phyloP scores from a whole-genome alignment of 768 basidiomycete genomes.

The Pluteus cervinus region DNA sequence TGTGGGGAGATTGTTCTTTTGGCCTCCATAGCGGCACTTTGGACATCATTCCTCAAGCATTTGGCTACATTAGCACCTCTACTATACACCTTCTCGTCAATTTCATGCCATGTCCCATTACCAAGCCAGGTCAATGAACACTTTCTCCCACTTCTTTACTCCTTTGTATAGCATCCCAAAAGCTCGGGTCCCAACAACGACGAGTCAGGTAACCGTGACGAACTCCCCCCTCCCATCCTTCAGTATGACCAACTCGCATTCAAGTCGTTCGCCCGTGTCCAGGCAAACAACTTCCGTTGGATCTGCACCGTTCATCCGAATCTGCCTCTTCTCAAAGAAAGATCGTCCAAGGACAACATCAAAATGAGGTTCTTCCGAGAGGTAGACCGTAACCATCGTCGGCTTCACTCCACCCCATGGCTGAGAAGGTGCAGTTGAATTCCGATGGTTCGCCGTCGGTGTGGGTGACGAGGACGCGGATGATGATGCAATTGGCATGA shows the following conservation, averaged over 20 bases:
- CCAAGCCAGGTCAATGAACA: too few species aligned
- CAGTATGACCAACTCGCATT: slow-evolving; percentile 87
- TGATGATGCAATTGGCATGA: slow-evolving; percentile 37
- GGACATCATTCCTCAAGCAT: too few species aligned
- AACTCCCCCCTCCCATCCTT: slow-evolving; percentile 89
- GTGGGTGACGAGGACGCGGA: slow-evolving; percentile 13
- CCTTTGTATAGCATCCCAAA: neutral
- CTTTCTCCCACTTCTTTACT: too few species aligned
- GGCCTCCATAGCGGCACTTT: too few species aligned
- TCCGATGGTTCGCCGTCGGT: too few species aligned
- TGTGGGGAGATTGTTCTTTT: too few species aligned
- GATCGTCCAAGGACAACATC: slow-evolving; percentile 89
- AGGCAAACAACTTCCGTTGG: slow-evolving; percentile 87
- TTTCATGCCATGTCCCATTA: too few species aligned
- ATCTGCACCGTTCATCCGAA: slow-evolving; percentile 78
- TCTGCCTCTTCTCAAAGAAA: slow-evolving; percentile 77
- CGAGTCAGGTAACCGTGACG: slow-evolving; percentile 72
- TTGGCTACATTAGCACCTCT: too few species aligned
- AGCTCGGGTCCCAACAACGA: neutral
- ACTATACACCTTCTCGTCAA: too few species aligned
- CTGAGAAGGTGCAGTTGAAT: too few species aligned
- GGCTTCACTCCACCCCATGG: slow-evolving; percentile 27
- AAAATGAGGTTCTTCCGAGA: slow-evolving; percentile 94
- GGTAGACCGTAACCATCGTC: slow-evolving; percentile 61
- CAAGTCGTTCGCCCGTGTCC: slow-evolving; percentile 88